Base-by-base conservation (phyloP, 177 flowering plant species). In the Vitis hybrid region DNA sequence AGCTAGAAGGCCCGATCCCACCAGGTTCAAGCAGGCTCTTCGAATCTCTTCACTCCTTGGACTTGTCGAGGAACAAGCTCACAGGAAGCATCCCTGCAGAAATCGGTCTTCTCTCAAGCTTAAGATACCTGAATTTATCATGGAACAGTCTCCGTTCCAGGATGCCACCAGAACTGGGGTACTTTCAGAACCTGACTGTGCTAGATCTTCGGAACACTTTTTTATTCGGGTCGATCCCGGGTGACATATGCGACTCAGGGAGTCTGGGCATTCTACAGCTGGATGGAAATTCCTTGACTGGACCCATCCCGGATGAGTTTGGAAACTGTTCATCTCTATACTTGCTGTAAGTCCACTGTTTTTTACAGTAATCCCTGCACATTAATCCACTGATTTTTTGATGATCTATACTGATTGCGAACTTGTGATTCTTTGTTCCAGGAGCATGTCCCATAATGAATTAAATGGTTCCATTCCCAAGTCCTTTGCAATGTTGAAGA, bases 381-480 rank as follows among this genome's bases (percentile, higher is more conserved):
- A 30, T 30, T 30, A 30, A 30, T 30, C 32, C 32, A 30, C 32
- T 30, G 32, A 30, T 30, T 30, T 30, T 30, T 30, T 30, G 0
- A 30, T 30, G 19, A 45, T 12, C 30, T 2, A n/a, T 8, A 1
- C 65, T 17, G 18, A 58, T 9, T 17, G 13, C 57, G 14, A 67
- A 17, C 6, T 14, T n/a, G 7, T 67, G 12, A 18, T 2, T 52
- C 1, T 54, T 70, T 49, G 14, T 64, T 86, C 80, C 87, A 95
- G 99, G 93, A 93, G 94, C 83, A 75, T 95, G 74, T 91, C 94
- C 12, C 88, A 90, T 75, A 95, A 95, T 56, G 78, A 74, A 56
- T 70, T 95, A 18, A 85, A 57, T 34, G 97, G 97, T 34, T 56
- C 81, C 0, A 91, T 95, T 72, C 97, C 98, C 0, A 75, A 66